Conservation (phyloP, 2,329 filamentous ascomycete species). For the Ophiostoma ips region DNA sequence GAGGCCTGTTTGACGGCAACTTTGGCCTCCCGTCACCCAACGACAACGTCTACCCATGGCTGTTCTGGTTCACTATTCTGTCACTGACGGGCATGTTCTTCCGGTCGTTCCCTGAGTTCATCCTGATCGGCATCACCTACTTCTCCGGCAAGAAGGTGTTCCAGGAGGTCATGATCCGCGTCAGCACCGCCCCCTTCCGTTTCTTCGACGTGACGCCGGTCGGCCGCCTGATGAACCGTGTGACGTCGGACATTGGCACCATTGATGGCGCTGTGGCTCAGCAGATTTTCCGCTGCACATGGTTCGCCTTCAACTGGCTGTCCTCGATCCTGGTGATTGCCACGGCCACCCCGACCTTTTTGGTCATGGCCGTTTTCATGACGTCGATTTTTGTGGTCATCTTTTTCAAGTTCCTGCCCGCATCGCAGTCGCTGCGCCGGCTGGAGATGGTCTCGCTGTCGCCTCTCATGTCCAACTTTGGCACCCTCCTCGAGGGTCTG, state of each 20-base stretch:
- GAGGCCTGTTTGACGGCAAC: slow-evolving; percentile 16
- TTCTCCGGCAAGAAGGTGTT: slow-evolving; percentile 66
- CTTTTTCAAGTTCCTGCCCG: slow-evolving; percentile 65
- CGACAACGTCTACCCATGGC: slow-evolving; percentile 58
- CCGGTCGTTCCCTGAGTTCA: slow-evolving; percentile 46
- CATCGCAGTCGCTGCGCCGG: slow-evolving; percentile 68
- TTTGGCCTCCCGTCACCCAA: slow-evolving; percentile 49
- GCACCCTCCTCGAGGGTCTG: slow-evolving; percentile 70
- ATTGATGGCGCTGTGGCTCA: slow-evolving; percentile 74
- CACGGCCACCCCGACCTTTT: slow-evolving; percentile 61
- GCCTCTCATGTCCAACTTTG: slow-evolving; percentile 85
- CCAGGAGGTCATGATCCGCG: slow-evolving; percentile 52
- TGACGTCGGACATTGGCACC: slow-evolving; percentile 81
- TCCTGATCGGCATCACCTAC: slow-evolving; percentile 67
- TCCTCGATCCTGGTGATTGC: slow-evolving; percentile 67
- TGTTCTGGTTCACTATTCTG: slow-evolving; percentile 56
- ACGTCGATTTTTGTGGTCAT: slow-evolving; percentile 56
- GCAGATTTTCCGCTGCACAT: slow-evolving; percentile 58
- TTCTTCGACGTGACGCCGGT: slow-evolving; percentile 88
- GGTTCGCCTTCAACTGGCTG: slow-evolving; percentile 55
- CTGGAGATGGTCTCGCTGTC: slow-evolving; percentile 83
- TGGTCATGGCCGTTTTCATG: slow-evolving; percentile 56
- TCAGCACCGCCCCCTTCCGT: slow-evolving; percentile 70
- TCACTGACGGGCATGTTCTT: slow-evolving; percentile 44
- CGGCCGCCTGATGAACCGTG: slow-evolving; percentile 78